phyloP scores from a whole-genome alignment of 2,329 filamentous ascomycete species.

The Aureobasidium sp. region DNA sequence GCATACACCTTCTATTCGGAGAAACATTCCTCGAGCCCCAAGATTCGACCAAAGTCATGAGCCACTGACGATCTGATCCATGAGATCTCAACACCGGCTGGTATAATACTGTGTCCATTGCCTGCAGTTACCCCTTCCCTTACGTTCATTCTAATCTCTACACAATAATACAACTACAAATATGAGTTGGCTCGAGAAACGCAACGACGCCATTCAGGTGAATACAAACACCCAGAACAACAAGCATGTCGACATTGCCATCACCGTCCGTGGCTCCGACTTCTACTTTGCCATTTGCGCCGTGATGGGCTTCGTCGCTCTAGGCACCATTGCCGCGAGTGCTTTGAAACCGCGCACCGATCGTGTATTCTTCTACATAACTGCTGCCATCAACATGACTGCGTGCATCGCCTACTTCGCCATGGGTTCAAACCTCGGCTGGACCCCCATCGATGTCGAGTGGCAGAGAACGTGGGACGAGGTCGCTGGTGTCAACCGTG shows the following conservation, averaged over 20 bases:
- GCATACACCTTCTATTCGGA: not conserved
- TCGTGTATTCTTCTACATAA: constrained; percentile 52
- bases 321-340: constrained; percentile 41
- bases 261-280: constrained; percentile 52
- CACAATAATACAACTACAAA: not conserved
- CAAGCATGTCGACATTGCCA: constrained; percentile 42
- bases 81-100: not conserved
- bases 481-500: constrained; percentile 41
- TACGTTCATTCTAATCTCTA: no score
- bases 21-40: not conserved
- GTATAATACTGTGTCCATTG: not conserved
- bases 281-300: constrained; percentile 52
- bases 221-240: constrained; percentile 35
- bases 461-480: constrained; percentile 37
- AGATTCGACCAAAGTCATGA: not conserved
- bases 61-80: not conserved
- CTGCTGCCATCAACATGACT: constrained; percentile 43
- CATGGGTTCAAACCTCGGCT: constrained; percentile 54
- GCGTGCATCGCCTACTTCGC: constrained; percentile 52
- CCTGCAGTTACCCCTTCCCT: not conserved
- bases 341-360: constrained; percentile 42
- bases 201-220: constrained; percentile 4
- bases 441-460: constrained; percentile 50
- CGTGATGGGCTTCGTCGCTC: constrained; percentile 43
- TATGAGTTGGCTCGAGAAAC: not conserved